A percentile compares a stretch with the other conserved stretches of the same genome.
Conservation (phyloP, 2,329 filamentous ascomycete species). For the Stagonosporopsis tanaceti region DNA sequence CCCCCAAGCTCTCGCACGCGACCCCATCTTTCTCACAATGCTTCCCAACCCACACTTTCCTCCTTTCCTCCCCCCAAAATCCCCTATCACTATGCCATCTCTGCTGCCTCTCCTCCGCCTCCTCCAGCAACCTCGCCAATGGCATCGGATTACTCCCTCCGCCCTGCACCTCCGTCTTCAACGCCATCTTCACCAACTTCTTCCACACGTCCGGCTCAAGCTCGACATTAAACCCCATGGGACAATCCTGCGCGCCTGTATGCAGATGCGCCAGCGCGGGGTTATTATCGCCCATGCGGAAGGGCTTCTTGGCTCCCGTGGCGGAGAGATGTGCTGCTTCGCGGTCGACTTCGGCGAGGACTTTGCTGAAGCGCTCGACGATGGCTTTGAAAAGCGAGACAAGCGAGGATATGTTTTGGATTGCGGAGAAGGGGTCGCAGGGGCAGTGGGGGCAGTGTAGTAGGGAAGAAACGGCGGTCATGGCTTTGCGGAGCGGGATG, state of each 20-base stretch:
- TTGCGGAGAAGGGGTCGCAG: conserved; percentile 49
- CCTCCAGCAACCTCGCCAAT: conserved; percentile 47
- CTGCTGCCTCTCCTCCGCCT: conserved; percentile 53
- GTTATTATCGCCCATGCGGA: conserved; percentile 55
- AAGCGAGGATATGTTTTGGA: conserved; percentile 57
- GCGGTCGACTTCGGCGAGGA: conserved; percentile 51
- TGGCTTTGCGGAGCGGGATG: conserved; percentile 52
- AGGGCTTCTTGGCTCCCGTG: conserved; percentile 50
- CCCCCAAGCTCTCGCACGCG: conserved; percentile 27
- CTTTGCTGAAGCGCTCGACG: conserved; percentile 52
- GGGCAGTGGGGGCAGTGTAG: conserved; percentile 55
- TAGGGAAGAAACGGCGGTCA: conserved; percentile 50
- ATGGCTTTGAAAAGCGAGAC: conserved; percentile 53
- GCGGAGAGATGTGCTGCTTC: conserved; percentile 48
- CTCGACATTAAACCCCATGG: conserved; percentile 55
- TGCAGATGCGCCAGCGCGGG: conserved; percentile 52
- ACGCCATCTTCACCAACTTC: conserved; percentile 54
- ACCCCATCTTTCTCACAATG: conserved; percentile 20
- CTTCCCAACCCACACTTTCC: conserved; percentile 27
- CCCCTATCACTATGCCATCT: conserved; percentile 49
- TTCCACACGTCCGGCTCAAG: conserved; percentile 55
- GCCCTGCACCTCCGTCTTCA: conserved; percentile 55
- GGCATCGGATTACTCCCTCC: conserved; percentile 39
- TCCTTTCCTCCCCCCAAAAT: conserved; percentile 28
- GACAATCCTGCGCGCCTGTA: conserved; percentile 53